Percentiles rank a stretch among this genome's conserved stretches.
Evolutionary conservation across 2,329 filamentous ascomycete species (phyloP).

Genomic region (Lachnellula suecica): DNA sequence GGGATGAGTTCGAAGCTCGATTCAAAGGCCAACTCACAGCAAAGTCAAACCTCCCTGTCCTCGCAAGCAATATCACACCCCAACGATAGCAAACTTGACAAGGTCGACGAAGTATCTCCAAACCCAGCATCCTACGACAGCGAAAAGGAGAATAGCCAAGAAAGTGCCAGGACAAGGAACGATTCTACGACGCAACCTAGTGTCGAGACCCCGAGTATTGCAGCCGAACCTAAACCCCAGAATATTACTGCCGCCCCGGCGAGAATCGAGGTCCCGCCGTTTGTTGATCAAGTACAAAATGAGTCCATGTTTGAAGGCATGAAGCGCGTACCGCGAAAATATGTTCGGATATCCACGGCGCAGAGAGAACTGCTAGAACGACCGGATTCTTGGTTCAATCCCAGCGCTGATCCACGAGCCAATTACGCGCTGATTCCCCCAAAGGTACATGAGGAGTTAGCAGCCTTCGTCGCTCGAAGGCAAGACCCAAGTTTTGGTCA

Average conservation of each 20-base stretch:
- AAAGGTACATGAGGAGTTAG: slow-evolving; percentile 26
- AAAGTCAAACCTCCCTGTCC: neutral
- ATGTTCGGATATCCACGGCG: slow-evolving; percentile 45
- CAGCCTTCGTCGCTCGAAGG: slow-evolving; percentile 9
- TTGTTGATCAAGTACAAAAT: slow-evolving; percentile 16
- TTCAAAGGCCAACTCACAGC: slow-evolving; percentile 4
- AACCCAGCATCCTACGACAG: slow-evolving; percentile 11
- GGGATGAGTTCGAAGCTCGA: slow-evolving; percentile 13
- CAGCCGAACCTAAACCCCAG: slow-evolving; percentile 4
- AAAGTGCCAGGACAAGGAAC: neutral
- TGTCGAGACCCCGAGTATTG: slow-evolving; percentile 1
- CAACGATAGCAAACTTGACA: slow-evolving; percentile 4
- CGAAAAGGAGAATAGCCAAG: slow-evolving; percentile 26
- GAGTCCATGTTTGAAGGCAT: slow-evolving; percentile 27
- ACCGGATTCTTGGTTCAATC: slow-evolving; percentile 38
- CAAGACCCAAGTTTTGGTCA: neutral
- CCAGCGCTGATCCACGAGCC: neutral
- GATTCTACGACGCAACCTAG: neutral
- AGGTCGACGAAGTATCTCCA: neutral
- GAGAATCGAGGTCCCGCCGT: neutral
- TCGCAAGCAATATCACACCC: neutral
- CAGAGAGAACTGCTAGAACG: slow-evolving; percentile 50
- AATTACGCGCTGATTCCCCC: slow-evolving; percentile 32
- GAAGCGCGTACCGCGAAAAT: slow-evolving; percentile 37
- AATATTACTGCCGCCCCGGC: neutral